Conservation (phyloP, 2,329 filamentous ascomycete genomes). For the Dothistroma septosporum region DNA sequence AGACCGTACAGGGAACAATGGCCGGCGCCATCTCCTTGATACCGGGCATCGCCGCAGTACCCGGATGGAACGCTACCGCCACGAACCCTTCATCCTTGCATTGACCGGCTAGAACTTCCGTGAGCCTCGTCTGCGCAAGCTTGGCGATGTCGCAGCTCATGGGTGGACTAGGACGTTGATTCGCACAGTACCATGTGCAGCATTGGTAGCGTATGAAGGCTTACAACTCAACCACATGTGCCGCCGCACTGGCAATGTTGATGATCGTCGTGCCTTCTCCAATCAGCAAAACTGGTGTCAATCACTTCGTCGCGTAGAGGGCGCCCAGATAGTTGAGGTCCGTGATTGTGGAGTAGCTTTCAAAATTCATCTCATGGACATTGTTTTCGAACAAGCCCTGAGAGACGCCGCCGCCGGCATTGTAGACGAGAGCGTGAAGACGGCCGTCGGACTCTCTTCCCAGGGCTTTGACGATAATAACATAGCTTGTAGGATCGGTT, state of each 20-base stretch:
- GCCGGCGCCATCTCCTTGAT: slow-evolving; percentile 1
- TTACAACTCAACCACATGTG: slow-evolving; percentile 6
- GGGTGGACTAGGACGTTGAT: not conserved
- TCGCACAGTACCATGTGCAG: not conserved
- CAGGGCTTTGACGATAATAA: slow-evolving; percentile 3
- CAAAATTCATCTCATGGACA: not conserved
- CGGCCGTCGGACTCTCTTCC: slow-evolving; percentile 5
- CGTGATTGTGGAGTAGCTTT: not conserved
- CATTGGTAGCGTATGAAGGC: not conserved
- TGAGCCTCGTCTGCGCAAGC: not conserved
- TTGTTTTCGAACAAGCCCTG: not conserved
- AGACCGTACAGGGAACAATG: slow-evolving; percentile 5
- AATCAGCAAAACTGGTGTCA: not conserved
- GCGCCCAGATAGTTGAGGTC: slow-evolving; percentile 1
- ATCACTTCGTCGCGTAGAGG: not conserved
- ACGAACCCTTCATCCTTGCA: slow-evolving; percentile 7
- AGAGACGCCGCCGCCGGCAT: slow-evolving; percentile 6
- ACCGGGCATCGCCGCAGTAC: slow-evolving; percentile 7
- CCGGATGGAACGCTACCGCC: slow-evolving; percentile 9
- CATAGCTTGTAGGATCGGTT: not conserved
- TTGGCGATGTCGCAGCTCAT: not conserved
- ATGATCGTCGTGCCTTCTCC: slow-evolving; percentile 7
- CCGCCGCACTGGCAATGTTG: slow-evolving; percentile 11
- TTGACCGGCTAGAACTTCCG: not conserved
- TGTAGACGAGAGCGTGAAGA: slow-evolving; percentile 11